Base-by-base conservation (phyloP, 108 stramenopile genomes). In the Cylindrotheca closterium region DNA sequence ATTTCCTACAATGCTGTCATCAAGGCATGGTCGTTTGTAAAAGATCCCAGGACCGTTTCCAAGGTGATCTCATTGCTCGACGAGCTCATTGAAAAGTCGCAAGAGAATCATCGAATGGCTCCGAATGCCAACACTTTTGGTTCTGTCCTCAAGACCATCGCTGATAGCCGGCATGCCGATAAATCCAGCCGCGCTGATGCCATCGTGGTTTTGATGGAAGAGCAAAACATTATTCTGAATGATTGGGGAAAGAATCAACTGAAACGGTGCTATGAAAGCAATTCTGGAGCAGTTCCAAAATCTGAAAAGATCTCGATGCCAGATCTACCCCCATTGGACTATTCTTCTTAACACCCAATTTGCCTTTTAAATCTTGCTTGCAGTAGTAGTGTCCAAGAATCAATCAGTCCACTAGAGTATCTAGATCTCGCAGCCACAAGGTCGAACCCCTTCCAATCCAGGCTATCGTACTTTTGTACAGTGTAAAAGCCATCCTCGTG, bases 1-100 rank as follows among this genome's bases (percentile, higher is more conserved):
- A 48, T 73, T n/a, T 69, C 65, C 30, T 79, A 69, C 67, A 79
- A 73, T 31, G 29, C 52, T 12, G 71, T 60, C 51, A 68, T 79
- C 56, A 63, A 73, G 55, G 71, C 78, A 3, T 78, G 77, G 77
- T 70, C 68, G 22, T 37, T 49, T 3, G 27, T 59, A 2, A 1
- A 64, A 22, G 60, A 78, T 63, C 54, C 53, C 1, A 52, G 21
- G 15, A 51, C 73, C 18, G 51, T 66, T 18, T 19, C 34, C 47
- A 67, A 63, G 30, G 65, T 67, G 18, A 63, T 45, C 15, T 24
- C 60, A 2, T 42, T 74, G 3, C 32, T 74, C 27, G 54, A 66
- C 23, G 60, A 74, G 29, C 22, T 74, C 22, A 42, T 73, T 8
- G 52, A 55, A 18, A 19, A 51, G 46, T 46, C 55, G 24, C 51